Base-by-base conservation (phyloP, 129 eudicot genomes). In the Logfia minima region DNA sequence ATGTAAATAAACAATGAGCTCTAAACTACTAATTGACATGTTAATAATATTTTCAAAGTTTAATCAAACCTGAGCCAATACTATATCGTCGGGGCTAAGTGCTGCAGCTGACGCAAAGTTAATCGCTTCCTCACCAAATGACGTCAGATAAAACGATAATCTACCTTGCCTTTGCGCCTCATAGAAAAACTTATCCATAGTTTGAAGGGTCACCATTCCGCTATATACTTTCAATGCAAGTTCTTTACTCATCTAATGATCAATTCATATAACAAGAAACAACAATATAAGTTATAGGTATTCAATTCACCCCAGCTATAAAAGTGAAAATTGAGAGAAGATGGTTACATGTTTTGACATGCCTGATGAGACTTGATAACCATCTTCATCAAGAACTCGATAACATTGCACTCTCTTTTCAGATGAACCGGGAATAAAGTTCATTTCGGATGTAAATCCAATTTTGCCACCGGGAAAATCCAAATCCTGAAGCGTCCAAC, bases 121-220 rank as follows among this genome's bases (percentile, higher is more conserved):
- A 22, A 88, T 76, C 32, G 98, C 98, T 77, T 92, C 98, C 68
- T 92, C 98, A 3, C 98, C 98, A 52, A 34, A 70, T 16, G 96
- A 83, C 35, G 96, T 88, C 7, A 90, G 0, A 66, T 88, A 92
- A 66, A 90, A 92, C 8, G 96, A 88, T 66, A 88, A 75, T 68
- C 94, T 88, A 35, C 98, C 98, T 70, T 92, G 98, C 77, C 92
- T 84, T 75, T 92, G 96, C 23, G 90, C 89, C 77, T 92, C 98
- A 52, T 90, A 85, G 26, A 90, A 88, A 19, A 81, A 64, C 18
- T 82, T 86, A 45, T 92, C 98, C 96, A 92, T 90, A 6, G 85
- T 80, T 58, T 90, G 88, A 83, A 90, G 98, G 34, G 86, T 90
- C 8, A 90, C 90, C 98, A 92, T 90, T 79, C 78, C 81, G 1